Evolutionary conservation across 176 grass and related monocot species (phyloP), one percentile per base, ranked within the genome.

Genomic region (Olyra latifolia): DNA sequence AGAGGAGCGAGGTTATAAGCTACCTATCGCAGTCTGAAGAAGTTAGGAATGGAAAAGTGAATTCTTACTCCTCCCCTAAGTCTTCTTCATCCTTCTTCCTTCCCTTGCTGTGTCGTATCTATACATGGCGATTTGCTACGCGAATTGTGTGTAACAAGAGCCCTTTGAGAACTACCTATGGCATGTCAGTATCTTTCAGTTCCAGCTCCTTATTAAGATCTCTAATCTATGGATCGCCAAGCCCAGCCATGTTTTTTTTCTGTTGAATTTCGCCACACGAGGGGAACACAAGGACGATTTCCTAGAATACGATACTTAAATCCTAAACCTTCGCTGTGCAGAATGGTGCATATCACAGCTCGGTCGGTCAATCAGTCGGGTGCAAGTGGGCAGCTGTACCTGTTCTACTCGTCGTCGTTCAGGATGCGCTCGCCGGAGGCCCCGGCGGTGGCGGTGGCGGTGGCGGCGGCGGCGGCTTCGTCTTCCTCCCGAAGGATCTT

Each of bases 401-500:
- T 72, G 76, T 39, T 76, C 44, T 80, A 80, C 39, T 85, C 88
- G 29, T 93, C 80, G 61, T 97, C 94, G 41, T 85, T 77, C 46
- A 92, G 72, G 86, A 94, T 66, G 41, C 40, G 79, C 70, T 97
- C 89, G 30, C 39, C 25, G 47, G 79, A 52, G 62, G 70, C 20
- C 56, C 39, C 9, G 46, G 23, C 22, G 10, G 69, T 8, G 28
- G n/a, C 23, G n/a, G n/a, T n/a, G 22, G 54, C n/a, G 2, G 23
- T 38, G 0, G 66, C 44, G 0, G 40, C 48, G 0, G 66, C 83
- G 9, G 81, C 57, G 20, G 91, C 66, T 43, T 43, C 44, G 19
- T 86, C 87, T 66, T 94, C 87, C 80, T 92, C 86, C 9, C 79
- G 81, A 19, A 92, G 85, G 20, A 89, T 61, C 79, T 89, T 90